Evolutionary conservation across 306 rosid genomes (phyloP), one percentile per base, ranked within the genome.

Genomic region (Castanospermum australe): DNA sequence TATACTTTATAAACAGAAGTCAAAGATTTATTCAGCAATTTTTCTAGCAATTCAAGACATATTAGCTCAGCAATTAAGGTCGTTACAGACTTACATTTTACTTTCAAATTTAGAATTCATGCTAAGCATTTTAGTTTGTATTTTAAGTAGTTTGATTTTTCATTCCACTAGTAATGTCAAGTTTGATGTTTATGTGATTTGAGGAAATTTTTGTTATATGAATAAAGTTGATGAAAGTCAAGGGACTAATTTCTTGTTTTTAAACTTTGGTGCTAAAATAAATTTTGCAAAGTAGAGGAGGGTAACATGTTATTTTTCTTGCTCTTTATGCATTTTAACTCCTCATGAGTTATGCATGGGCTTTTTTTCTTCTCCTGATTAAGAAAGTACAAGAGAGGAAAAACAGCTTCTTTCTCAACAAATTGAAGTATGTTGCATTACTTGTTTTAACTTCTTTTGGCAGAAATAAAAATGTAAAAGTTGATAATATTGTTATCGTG

Each of bases 401-500:
- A 63, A 72, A 24, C 61, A 51, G 41, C 41, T 51, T 28, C n/a
- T 55, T 48, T 36, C 56, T 17, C 48, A n/a, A n/a, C n/a, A 28
- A 7, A 35, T 38, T 45, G 9, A 65, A 33, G 35, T 79, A 28
- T 12, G 8, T 67, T 66, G 32, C 20, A 50, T 73, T 71, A 10
- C 50, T 39, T 62, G 21, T n/a, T 84, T 59, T 50, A 15, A 44
- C 69, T 30, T 81, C 8, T 24, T 71, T 56, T 71, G 33, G 63
- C 70, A 22, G 24, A 71, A 51, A 47, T 73, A 20, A 28, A n/a
- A 50, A 33, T 12, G 18, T 41, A 54, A 55, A 76, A 18, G 10
- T 38, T 79, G 64, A 76, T 75, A 13, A 38, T 87, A 52, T 77
- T 63, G 28, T 72, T 87, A 32, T 67, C 70, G 45, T 86, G 84